These are phyloP conservation scores for Tulasnella sp. DNA, from an alignment of 768 basidiomycete species.

Conservation along the genomic window DNA sequence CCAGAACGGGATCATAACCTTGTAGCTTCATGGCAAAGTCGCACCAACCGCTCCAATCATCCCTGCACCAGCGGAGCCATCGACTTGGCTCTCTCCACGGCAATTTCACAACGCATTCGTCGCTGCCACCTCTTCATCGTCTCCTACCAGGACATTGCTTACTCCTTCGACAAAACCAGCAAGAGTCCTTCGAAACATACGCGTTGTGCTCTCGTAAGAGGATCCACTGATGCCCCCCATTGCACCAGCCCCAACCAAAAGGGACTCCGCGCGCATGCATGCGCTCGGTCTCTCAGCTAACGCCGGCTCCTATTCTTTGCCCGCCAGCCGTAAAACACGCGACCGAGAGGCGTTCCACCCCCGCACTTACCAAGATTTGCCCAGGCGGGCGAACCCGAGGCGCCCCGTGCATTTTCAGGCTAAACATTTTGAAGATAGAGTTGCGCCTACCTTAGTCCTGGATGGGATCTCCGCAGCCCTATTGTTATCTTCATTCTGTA, in stretches of 20 bases:
- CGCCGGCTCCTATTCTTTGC: not conserved
- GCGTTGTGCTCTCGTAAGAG: not conserved
- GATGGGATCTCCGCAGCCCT: not conserved
- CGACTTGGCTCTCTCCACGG: not conserved
- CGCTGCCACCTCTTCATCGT: not conserved
- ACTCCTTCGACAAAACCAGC: not conserved
- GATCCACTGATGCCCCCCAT: not conserved
- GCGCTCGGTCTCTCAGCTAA: not conserved
- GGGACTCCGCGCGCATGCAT: not conserved
- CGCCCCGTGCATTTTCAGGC: not conserved
- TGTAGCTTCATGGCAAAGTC: no score
- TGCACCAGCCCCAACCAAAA: not conserved
- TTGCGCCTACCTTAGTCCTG: not conserved
- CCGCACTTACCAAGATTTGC: not conserved
- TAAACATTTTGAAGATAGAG: not conserved
- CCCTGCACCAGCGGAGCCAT: no score
- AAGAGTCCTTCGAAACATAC: not conserved
- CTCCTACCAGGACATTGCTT: not conserved
- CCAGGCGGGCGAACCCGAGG: slow-evolving; percentile 6
- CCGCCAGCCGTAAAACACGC: not conserved
- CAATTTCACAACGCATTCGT: no score
- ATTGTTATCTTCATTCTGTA: not conserved
- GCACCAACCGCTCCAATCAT: no score
- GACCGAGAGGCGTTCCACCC: not conserved
- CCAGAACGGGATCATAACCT: no score